Evolutionary conservation across 805 yeast genomes (phyloP), one percentile per base, ranked within the genome.

Genomic region (Candida ipomoeae): DNA sequence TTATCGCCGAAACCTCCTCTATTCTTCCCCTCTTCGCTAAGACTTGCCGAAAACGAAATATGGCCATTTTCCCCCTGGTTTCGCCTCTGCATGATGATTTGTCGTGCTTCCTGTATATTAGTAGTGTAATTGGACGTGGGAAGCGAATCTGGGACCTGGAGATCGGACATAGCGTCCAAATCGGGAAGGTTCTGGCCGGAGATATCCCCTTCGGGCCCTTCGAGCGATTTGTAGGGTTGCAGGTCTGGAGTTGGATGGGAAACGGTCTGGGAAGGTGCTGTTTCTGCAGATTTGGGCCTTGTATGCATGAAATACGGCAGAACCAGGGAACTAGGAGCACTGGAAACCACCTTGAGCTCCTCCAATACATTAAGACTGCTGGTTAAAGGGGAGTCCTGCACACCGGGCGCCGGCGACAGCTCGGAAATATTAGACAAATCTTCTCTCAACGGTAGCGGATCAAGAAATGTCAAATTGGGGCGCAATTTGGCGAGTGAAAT

Each of bases 391-490:
- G n/a, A 14, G 20, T 14, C 45, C 31, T n/a, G 46, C 34, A 15
- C 33, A 13, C 14, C 13, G 17, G 39, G 34, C 35, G 26, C 14
- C 26, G 40, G 14, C 6, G 56, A 48, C 8, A 47, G 33, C 17
- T 49, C 54, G 6, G 56, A 48, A 3, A 44, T 38, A 35, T 51
- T 50, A 26, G 54, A 50, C 40, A 56, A 38, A 21, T 53, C 54
- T 5, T 49, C 46, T 4, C 15, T 40, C 3, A 37, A 21, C 5
- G 56, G 55, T 7, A 40, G 48, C 4, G 58, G 57, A 8, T 55
- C 48, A 3, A 61, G 40, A 48, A 60, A 61, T 1, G 53, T 34
- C 46, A 61, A 55, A 3, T 48, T 47, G 5, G 49, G 13, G 11
- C 63, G 39, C 2, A 57, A 29, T 13, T 17, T 15, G 8, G 34